These are phyloP conservation scores for Inga oerstediana DNA, from an alignment of 306 rosid genomes.

Conservation along the genomic window DNA sequence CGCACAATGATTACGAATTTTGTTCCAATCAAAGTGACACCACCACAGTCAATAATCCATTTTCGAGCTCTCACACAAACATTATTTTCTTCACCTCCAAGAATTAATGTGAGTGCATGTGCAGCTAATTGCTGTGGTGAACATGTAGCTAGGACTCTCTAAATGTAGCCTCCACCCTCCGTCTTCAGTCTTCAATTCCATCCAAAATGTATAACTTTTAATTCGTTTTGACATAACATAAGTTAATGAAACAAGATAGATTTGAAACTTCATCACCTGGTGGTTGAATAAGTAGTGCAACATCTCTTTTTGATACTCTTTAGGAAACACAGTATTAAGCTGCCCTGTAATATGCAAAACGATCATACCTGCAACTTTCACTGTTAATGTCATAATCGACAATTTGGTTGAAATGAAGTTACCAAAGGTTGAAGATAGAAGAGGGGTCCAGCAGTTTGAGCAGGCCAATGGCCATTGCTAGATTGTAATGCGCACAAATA, in stretches of 20 bases:
- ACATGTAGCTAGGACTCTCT: constrained; percentile 77
- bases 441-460: not conserved
- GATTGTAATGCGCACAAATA: not conserved
- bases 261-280: constrained; percentile 36
- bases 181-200: constrained; percentile 58
- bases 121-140: constrained; percentile 62
- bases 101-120: constrained; percentile 63
- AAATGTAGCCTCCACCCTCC: constrained; percentile 86
- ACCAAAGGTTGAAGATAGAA: not conserved
- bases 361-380: constrained; percentile 48
- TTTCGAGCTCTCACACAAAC: constrained; percentile 67
- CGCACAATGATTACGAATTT: constrained; percentile 61
- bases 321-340: no score
- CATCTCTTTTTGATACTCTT: no score
- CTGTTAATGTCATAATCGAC: no score
- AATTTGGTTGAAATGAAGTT: no score
- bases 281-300: no score
- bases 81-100: constrained; percentile 57
- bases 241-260: not conserved
- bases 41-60: constrained; percentile 74
- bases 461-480: not conserved
- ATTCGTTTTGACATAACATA: not conserved
- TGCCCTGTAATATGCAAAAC: constrained; percentile 4
- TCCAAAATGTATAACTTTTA: not conserved
- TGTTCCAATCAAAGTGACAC: constrained; percentile 63